Evolutionary conservation across 441 rosid species (phyloP).

Genomic region (Kokia cookei): DNA sequence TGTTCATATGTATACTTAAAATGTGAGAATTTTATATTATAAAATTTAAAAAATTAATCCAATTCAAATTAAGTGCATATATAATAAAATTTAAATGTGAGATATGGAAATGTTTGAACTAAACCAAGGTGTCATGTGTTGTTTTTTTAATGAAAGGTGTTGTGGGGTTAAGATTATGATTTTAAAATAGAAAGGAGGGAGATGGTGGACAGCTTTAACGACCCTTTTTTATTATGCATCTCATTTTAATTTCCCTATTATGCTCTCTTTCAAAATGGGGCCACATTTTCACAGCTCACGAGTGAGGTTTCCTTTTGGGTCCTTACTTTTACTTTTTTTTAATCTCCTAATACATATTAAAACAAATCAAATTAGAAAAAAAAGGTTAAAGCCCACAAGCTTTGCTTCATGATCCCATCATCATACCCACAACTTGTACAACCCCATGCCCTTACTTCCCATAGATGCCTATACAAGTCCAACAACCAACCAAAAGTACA

Average conservation of each 20-base stretch:
- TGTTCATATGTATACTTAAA: too few relatives aligned
- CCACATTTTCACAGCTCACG: conserved; percentile 28
- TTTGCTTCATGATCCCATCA: conserved; percentile 57
- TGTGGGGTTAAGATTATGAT: too few relatives aligned
- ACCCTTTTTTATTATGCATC: background rate
- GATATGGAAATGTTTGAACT: too few relatives aligned
- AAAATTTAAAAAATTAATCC: too few relatives aligned
- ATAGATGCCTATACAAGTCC: background rate
- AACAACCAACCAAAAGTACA: background rate
- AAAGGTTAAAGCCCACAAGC: conserved; percentile 50
- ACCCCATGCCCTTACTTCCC: conserved; percentile 2
- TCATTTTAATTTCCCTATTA: conserved; percentile 8
- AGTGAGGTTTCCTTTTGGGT: conserved; percentile 37
- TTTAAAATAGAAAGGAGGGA: too few relatives aligned
- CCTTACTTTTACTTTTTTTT: conserved; percentile 24
- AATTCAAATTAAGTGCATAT: too few relatives aligned
- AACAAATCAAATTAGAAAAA: background rate
- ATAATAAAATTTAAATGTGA: too few relatives aligned
- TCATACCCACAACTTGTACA: conserved; percentile 29
- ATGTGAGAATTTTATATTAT: too few relatives aligned
- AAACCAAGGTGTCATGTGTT: too few relatives aligned
- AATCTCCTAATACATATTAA: conserved; percentile 10
- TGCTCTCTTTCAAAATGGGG: conserved; percentile 34
- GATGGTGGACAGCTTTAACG: background rate
- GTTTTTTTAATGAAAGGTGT: too few relatives aligned